Conservation (phyloP, 2,329 filamentous ascomycete species). For the Trichoderma citrinoviride region DNA sequence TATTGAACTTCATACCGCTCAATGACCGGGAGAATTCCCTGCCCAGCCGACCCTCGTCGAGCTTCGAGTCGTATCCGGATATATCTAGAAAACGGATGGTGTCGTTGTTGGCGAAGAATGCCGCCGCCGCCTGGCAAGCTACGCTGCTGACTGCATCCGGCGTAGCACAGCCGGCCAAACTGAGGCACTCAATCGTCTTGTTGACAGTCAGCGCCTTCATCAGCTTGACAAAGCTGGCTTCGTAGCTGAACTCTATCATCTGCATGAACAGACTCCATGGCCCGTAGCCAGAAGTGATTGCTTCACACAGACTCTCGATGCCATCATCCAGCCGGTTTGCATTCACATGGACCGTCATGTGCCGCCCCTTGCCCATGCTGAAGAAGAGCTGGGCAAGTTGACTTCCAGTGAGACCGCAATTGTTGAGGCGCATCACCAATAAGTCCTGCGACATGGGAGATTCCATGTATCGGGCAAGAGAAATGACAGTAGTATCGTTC, state of each 20-base stretch:
- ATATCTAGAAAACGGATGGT: conserved; percentile 54
- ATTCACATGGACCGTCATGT: conserved; percentile 49
- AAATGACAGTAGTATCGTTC: conserved; percentile 48
- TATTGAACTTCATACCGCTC: conserved; percentile 46
- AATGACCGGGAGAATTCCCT: conserved; percentile 52
- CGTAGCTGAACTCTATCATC: conserved; percentile 56
- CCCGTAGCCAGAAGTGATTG: conserved; percentile 47
- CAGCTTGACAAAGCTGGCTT: conserved; percentile 51
- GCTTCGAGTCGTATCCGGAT: conserved; percentile 55
- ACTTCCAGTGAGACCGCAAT: conserved; percentile 51
- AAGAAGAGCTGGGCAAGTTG: conserved; percentile 51
- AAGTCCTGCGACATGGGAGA: conserved; percentile 41
- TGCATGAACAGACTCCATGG: conserved; percentile 52
- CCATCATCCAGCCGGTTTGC: conserved; percentile 54
- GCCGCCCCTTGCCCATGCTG: conserved; percentile 48
- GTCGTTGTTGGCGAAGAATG: conserved; percentile 51
- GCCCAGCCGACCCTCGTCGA: conserved; percentile 57
- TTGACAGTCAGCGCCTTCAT: conserved; percentile 51
- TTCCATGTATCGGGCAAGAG: conserved; percentile 47
- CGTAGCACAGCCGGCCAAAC: conserved; percentile 53
- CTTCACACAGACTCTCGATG: conserved; percentile 49
- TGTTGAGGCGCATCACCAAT: conserved; percentile 47
- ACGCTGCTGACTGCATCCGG: conserved; percentile 45
- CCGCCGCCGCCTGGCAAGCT: conserved; percentile 48
- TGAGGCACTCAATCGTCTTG: conserved; percentile 50